Conservation (phyloP, 768 basidiomycete genomes). For the Pilatotrama ljubarskyi region DNA sequence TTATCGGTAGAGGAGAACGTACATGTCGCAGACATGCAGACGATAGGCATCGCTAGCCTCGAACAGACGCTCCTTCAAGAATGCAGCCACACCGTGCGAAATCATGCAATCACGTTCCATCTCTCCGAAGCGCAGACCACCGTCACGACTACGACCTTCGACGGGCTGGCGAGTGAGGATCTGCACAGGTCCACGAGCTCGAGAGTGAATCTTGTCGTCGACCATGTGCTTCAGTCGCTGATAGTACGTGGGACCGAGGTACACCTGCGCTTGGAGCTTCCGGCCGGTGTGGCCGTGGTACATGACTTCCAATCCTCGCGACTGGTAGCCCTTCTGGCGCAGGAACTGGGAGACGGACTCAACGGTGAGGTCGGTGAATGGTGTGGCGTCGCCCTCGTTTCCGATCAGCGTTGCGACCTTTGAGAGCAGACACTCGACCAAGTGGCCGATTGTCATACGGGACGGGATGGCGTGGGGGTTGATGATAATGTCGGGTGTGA, state of each 20-base stretch:
- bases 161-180: conserved; percentile 97
- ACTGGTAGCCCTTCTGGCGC: conserved; percentile 90
- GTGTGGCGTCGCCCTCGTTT: conserved; percentile 97
- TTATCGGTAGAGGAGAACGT: conserved; percentile 35
- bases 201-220: conserved; percentile 98
- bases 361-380: conserved; percentile 97
- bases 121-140: conserved; percentile 99
- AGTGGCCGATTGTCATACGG: conserved; percentile 99
- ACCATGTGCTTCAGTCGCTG: conserved; percentile 99
- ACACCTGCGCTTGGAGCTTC: conserved; percentile 97
- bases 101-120: conserved; percentile 99
- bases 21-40: conserved; percentile 96
- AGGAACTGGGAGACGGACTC: conserved; percentile 95
- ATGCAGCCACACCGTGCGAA: conserved; percentile 96
- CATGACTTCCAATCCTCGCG: conserved; percentile 96
- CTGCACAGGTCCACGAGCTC: conserved; percentile 96
- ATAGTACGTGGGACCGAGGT: conserved; percentile 98
- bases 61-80: conserved; percentile 96
- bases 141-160: conserved; percentile 97
- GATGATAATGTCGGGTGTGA: conserved; percentile 96
- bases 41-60: conserved; percentile 93
- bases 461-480: conserved; percentile 99
- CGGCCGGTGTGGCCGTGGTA: conserved; percentile 98
- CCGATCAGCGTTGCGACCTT: conserved; percentile 97
- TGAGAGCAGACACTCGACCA: conserved; percentile 96